Evolutionary conservation across 441 rosid genomes (phyloP).

Genomic region (Syzygium malaccense): DNA sequence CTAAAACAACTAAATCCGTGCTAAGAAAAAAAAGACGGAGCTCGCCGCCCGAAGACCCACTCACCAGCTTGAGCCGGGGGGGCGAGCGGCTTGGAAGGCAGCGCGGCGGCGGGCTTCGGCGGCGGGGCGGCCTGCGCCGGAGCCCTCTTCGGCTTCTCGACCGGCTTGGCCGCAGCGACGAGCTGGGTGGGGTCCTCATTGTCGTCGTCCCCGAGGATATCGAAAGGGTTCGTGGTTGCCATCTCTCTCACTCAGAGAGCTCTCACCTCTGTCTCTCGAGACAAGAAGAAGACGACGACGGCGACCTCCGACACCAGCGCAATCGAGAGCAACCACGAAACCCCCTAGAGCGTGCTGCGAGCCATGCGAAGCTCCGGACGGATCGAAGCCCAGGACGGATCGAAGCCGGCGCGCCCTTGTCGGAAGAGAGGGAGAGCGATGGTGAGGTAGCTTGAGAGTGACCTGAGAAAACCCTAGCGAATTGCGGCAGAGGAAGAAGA

Average conservation of each 20-base stretch:
- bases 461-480: too few relatives aligned
- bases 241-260: constrained; percentile 16
- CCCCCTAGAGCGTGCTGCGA: too few relatives aligned
- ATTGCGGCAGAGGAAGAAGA: too few relatives aligned
- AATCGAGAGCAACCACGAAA: too few relatives aligned
- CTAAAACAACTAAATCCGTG: not conserved
- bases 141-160: constrained; percentile 52
- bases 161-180: constrained; percentile 31
- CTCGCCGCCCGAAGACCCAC: not conserved
- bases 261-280: not conserved
- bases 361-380: too few relatives aligned
- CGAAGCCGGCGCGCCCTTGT: too few relatives aligned
- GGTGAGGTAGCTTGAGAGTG: too few relatives aligned
- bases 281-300: not conserved
- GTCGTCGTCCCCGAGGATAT: constrained; percentile 71
- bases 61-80: constrained; percentile 83
- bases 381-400: too few relatives aligned
- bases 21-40: not conserved
- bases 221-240: constrained; percentile 83
- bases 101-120: constrained; percentile 36
- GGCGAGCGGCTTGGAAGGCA: constrained; percentile 50
- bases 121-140: constrained; percentile 31
- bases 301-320: not conserved
- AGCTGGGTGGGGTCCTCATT: constrained; percentile 61
- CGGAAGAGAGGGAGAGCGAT: too few relatives aligned